Evolutionary conservation across 352 stramenopile species (phyloP).

Genomic region (Pythium phragmiticola): DNA sequence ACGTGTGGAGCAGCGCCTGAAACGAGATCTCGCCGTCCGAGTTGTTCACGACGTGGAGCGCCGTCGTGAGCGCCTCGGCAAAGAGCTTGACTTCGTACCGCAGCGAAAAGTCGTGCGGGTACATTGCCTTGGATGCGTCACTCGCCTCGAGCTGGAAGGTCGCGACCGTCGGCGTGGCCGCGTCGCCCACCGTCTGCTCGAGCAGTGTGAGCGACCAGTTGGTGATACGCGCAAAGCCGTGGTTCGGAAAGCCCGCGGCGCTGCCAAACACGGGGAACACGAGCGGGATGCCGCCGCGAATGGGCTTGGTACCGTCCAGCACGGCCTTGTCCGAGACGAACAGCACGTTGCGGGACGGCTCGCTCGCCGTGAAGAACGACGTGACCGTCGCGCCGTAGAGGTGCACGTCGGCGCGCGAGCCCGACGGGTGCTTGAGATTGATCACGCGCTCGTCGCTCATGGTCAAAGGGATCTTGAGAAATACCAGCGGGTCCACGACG

Average conservation of each 20-base stretch:
- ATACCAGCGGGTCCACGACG: not conserved
- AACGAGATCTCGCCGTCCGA: constrained; percentile 83
- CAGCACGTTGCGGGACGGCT: constrained; percentile 84
- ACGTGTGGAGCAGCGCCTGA: constrained; percentile 95
- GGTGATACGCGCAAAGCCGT: constrained; percentile 91
- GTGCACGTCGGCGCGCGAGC: constrained; percentile 75
- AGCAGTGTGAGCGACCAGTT: constrained; percentile 64
- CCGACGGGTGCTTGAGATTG: constrained; percentile 62
- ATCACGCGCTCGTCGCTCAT: constrained; percentile 28
- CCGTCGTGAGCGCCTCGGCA: constrained; percentile 76
- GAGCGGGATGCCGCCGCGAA: constrained; percentile 94
- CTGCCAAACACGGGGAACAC: constrained; percentile 96
- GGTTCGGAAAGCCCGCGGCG: constrained; percentile 86
- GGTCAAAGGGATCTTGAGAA: not conserved
- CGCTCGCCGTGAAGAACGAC: constrained; percentile 70
- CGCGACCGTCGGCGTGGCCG: constrained; percentile 46
- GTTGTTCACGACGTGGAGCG: constrained; percentile 91
- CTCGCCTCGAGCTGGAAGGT: constrained; percentile 57
- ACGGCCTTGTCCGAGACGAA: constrained; percentile 91
- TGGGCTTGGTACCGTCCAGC: constrained; percentile 92
- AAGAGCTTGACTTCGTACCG: constrained; percentile 89
- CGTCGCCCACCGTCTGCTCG: constrained; percentile 38
- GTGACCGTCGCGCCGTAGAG: constrained; percentile 93
- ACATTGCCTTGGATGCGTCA: constrained; percentile 53
- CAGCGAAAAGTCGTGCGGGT: constrained; percentile 77